Evolutionary conservation across 768 basidiomycete genomes (phyloP).

Genomic region (Mycena belliarum): DNA sequence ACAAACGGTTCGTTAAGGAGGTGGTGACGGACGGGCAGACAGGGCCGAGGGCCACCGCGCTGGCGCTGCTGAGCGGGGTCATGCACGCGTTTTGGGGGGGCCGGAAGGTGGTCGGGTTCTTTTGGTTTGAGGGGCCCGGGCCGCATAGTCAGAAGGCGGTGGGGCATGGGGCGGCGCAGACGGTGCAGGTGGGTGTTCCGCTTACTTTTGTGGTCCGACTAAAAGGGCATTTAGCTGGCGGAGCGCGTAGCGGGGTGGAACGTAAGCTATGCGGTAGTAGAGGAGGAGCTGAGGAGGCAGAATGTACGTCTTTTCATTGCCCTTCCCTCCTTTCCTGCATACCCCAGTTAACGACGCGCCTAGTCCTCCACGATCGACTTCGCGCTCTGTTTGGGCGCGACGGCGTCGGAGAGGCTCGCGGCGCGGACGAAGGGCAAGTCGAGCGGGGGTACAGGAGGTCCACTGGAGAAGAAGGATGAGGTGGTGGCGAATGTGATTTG

Average conservation of each 20-base stretch:
- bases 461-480: slow-evolving; percentile 97
- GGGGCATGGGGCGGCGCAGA: slow-evolving; percentile 75
- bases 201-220: too few relatives aligned
- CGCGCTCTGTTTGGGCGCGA: slow-evolving; percentile 90
- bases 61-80: slow-evolving; percentile 85
- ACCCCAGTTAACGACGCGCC: background rate
- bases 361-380: slow-evolving; percentile 99
- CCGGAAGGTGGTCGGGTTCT: slow-evolving; percentile 68
- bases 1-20: slow-evolving; percentile 92
- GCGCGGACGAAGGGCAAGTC: slow-evolving; percentile 64
- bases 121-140: slow-evolving; percentile 70
- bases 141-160: slow-evolving; percentile 57
- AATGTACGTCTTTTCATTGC: slow-evolving; percentile 66
- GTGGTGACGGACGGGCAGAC: slow-evolving; percentile 94
- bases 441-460: slow-evolving; percentile 24
- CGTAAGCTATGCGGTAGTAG: slow-evolving; percentile 80
- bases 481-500: slow-evolving; percentile 97
- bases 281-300: slow-evolving; percentile 94
- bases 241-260: slow-evolving; percentile 91
- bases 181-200: slow-evolving; percentile 42
- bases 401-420: slow-evolving; percentile 78
- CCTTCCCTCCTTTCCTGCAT: background rate
- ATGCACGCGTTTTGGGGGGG: slow-evolving; percentile 80
- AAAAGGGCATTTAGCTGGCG: too few relatives aligned
- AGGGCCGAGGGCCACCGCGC: slow-evolving; percentile 80